Evolutionary conservation across 768 basidiomycete species (phyloP).

Genomic region (Gloeostereum incarnatum): DNA sequence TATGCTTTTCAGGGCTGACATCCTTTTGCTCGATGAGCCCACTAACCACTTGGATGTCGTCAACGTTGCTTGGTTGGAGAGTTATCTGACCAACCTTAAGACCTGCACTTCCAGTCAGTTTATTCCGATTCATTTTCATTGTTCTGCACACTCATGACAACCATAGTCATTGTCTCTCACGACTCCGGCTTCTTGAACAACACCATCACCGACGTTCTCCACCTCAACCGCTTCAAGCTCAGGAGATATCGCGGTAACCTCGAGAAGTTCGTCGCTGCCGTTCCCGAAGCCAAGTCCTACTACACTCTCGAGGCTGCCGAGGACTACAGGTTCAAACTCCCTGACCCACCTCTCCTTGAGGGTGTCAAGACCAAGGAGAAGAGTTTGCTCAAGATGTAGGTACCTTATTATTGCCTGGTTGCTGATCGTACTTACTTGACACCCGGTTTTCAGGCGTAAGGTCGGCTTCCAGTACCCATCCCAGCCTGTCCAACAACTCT

Average conservation of each 20-base stretch:
- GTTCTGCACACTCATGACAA: constrained; percentile 5
- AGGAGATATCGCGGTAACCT: constrained; percentile 94
- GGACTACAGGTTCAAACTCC: constrained; percentile 98
- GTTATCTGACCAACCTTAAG: constrained; percentile 79
- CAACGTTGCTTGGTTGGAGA: constrained; percentile 97
- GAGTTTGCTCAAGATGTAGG: constrained; percentile 84
- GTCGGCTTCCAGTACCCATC: constrained; percentile 96
- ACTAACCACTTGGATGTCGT: constrained; percentile 97
- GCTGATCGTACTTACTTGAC: constrained; percentile 1
- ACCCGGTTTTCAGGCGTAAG: constrained; percentile 48
- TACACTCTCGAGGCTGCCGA: constrained; percentile 93
- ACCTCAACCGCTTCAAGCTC: constrained; percentile 97
- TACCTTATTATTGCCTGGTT: not conserved
- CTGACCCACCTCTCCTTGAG: constrained; percentile 92
- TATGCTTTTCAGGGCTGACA: constrained; percentile 97
- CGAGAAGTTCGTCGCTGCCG: constrained; percentile 86
- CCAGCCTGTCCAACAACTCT: constrained; percentile 79
- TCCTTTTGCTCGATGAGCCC: constrained; percentile 92
- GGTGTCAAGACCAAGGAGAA: constrained; percentile 99
- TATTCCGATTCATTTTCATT: constrained; percentile 1
- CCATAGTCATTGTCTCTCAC: constrained; percentile 89
- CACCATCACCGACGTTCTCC: constrained; percentile 95
- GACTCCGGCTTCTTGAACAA: constrained; percentile 97
- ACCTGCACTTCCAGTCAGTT: constrained; percentile 84
- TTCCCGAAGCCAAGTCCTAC: constrained; percentile 97